Percentiles rank a stretch among this genome's conserved stretches.
phyloP scores from a whole-genome alignment of 202 grass and related monocot genomes.

The Carex arenaria region DNA sequence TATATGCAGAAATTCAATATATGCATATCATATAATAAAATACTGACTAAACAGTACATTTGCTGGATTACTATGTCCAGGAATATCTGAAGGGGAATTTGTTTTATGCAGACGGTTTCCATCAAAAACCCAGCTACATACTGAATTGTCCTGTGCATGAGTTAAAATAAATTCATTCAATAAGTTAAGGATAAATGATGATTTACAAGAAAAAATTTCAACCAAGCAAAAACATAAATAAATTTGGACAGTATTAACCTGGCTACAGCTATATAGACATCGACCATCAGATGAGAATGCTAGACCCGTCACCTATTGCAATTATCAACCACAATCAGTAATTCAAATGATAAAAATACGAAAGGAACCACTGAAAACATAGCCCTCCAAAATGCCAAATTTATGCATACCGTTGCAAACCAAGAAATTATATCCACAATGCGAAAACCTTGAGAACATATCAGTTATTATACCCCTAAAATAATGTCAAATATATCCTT shows the following conservation, averaged over 20 bases:
- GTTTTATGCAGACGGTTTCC: constrained; percentile 50
- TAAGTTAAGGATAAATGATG: not conserved
- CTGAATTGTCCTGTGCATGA: constrained; percentile 70
- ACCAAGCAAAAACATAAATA: constrained; percentile 3
- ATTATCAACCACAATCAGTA: constrained; percentile 22
- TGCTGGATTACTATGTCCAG: constrained; percentile 34
- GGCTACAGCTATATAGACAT: constrained; percentile 83
- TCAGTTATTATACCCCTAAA: not conserved
- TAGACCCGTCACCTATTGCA: constrained; percentile 77
- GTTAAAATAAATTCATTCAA: constrained; percentile 18
- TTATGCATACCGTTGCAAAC: not conserved
- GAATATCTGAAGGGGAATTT: constrained; percentile 44
- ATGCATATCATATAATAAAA: constrained; percentile 12
- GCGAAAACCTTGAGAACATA: not conserved
- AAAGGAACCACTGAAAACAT: not conserved
- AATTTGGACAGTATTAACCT: constrained; percentile 42
- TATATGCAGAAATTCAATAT: constrained; percentile 14
- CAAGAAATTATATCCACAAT: not conserved
- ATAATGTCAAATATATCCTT: not conserved
- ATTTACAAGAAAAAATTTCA: not conserved
- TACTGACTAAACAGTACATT: constrained; percentile 43
- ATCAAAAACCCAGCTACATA: constrained; percentile 54
- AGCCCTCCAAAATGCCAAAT: not conserved
- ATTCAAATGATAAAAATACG: constrained; percentile 17
- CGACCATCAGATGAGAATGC: constrained; percentile 65